phyloP scores from a whole-genome alignment of 176 grass and related monocot genomes.

The Coix lacrymajobi region DNA sequence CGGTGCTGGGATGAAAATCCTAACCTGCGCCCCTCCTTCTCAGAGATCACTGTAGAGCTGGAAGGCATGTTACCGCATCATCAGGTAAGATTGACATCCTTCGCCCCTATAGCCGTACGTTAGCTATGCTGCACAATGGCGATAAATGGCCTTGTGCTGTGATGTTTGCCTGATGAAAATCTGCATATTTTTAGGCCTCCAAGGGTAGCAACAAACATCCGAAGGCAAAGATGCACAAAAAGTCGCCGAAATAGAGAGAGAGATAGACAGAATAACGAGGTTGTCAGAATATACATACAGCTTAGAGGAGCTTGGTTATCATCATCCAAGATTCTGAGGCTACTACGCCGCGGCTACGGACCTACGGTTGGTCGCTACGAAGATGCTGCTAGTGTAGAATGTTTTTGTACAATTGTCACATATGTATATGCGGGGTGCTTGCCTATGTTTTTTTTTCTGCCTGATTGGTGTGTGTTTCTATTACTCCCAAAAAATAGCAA shows the following conservation, averaged over 20 bases:
- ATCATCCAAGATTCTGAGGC: not conserved
- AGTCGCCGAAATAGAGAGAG: slow-evolving; percentile 49
- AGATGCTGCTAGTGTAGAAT: slow-evolving; percentile 1
- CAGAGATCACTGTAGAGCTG: slow-evolving; percentile 61
- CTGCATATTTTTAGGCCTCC: slow-evolving; percentile 22
- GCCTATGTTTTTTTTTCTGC: not conserved
- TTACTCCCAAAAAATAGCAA: not conserved
- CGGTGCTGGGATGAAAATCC: slow-evolving; percentile 75
- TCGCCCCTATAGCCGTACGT: not conserved
- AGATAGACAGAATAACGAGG: not conserved
- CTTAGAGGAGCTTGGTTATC: slow-evolving; percentile 1
- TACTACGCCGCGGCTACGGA: not conserved
- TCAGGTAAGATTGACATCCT: slow-evolving; percentile 43
- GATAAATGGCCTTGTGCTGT: not conserved
- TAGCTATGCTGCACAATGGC: not conserved
- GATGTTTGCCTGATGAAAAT: not conserved
- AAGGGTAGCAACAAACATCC: slow-evolving; percentile 23
- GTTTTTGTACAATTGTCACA: slow-evolving; percentile 7
- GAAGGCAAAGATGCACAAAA: slow-evolving; percentile 49
- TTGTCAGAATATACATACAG: not conserved
- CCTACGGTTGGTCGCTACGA: not conserved
- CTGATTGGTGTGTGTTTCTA: not conserved
- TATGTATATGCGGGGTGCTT: not conserved
- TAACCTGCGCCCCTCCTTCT: slow-evolving; percentile 51
- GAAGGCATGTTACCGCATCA: slow-evolving; percentile 50